Evolutionary conservation across 2,329 filamentous ascomycete species (phyloP).

Genomic region (Pseudogymnoascus sp.): DNA sequence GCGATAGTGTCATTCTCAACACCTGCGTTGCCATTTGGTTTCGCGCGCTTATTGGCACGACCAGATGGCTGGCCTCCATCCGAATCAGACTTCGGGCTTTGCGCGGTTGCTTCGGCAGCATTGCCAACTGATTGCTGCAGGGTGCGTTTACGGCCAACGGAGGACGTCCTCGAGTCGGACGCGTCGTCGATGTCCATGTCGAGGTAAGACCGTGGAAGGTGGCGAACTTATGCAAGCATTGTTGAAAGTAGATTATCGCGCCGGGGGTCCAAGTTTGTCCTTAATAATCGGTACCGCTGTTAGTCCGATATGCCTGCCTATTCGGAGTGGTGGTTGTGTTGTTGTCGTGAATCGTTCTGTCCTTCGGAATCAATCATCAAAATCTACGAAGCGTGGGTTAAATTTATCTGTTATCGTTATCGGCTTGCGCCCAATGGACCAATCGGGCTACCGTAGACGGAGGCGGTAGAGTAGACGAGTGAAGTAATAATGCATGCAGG

Average conservation of each 20-base stretch:
- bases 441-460: slow-evolving; percentile 3
- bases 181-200: slow-evolving; percentile 27
- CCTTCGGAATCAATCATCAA: neutral
- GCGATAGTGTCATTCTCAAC: neutral
- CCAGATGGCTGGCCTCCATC: neutral
- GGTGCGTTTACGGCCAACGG: slow-evolving; percentile 26
- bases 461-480: slow-evolving; percentile 7
- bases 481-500: slow-evolving; percentile 3
- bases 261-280: neutral
- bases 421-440: neutral
- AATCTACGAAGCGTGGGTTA: slow-evolving; percentile 2
- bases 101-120: neutral
- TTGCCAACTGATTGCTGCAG: neutral
- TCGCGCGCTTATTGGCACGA: neutral
- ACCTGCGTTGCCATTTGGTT: neutral
- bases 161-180: slow-evolving; percentile 38
- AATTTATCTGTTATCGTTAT: slow-evolving; percentile 9
- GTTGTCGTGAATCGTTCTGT: neutral
- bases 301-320: neutral
- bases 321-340: neutral
- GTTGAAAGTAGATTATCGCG: neutral
- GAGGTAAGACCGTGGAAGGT: neutral
- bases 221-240: neutral
- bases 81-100: neutral
- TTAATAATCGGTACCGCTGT: neutral